Evolutionary conservation across 306 rosid species (phyloP).

Genomic region (Styphnolobium japonicum): DNA sequence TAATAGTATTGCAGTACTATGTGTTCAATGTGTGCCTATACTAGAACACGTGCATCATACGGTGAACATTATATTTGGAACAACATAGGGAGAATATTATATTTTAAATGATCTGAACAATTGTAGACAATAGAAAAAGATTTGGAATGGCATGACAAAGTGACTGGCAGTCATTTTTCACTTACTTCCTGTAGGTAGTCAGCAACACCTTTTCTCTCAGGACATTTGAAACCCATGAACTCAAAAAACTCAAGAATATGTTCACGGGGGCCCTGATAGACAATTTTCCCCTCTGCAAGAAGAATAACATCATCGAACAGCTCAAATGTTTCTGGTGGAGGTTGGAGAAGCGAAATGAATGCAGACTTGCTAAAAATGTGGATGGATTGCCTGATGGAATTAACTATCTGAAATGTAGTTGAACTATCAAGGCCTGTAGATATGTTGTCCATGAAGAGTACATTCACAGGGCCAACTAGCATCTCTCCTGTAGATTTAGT

Average conservation of each 20-base stretch:
- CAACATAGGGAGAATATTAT: too few species aligned
- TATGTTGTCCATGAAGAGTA: conserved; percentile 24
- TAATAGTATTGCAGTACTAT: neutral
- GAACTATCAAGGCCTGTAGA: conserved; percentile 19
- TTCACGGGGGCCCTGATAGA: conserved; percentile 20
- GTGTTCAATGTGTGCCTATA: neutral
- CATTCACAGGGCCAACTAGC: conserved; percentile 35
- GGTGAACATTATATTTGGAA: too few species aligned
- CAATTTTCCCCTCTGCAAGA: conserved; percentile 10
- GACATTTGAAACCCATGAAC: conserved; percentile 20
- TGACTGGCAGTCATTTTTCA: neutral
- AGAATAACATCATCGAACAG: conserved; percentile 27
- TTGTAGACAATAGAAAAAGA: neutral
- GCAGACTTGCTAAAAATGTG: conserved; percentile 22
- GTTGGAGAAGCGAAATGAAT: conserved; percentile 28
- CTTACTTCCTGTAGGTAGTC: conserved; percentile 27
- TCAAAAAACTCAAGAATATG: conserved; percentile 9
- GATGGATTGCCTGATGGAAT: conserved; percentile 23
- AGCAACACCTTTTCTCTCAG: conserved; percentile 18
- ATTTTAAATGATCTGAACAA: neutral
- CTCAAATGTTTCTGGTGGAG: conserved; percentile 24
- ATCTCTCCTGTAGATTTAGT: conserved; percentile 19
- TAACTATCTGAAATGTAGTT: conserved; percentile 15
- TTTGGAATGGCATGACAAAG: neutral
- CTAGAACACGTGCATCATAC: neutral